phyloP scores from a whole-genome alignment of 257 asterid genomes.

The Schizonepeta tenuifolia region DNA sequence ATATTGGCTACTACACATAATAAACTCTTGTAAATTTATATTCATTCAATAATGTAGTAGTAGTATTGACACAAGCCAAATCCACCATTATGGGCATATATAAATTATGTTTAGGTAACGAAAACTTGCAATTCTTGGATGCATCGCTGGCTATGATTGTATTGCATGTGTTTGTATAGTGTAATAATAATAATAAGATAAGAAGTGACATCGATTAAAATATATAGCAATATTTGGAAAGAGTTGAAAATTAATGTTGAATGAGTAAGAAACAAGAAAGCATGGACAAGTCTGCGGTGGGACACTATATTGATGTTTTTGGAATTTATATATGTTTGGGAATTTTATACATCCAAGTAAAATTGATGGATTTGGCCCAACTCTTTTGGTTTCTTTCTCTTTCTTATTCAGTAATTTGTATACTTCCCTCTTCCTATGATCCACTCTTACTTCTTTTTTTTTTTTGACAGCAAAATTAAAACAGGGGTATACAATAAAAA shows the following conservation, averaged over 20 bases:
- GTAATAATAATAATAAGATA: constrained; percentile 7
- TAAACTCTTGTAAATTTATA: too few species aligned
- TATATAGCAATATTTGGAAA: not conserved
- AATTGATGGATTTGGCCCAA: not conserved
- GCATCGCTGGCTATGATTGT: constrained; percentile 29
- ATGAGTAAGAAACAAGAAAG: constrained; percentile 29
- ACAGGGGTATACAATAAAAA: too few species aligned
- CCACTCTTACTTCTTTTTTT: too few species aligned
- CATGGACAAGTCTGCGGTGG: constrained; percentile 35
- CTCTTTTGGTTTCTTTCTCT: not conserved
- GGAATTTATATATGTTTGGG: not conserved
- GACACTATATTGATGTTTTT: constrained; percentile 2
- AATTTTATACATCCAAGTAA: not conserved
- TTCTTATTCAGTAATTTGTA: too few species aligned
- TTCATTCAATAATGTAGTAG: not conserved
- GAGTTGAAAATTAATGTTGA: constrained; percentile 9
- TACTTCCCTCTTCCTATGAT: too few species aligned
- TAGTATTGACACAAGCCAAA: too few species aligned
- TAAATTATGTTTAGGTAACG: not conserved
- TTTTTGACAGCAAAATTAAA: too few species aligned
- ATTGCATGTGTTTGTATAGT: constrained; percentile 33
- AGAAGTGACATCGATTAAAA: constrained; percentile 25
- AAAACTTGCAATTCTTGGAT: constrained; percentile 16
- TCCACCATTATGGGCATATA: too few species aligned
- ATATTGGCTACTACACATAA: too few species aligned